phyloP scores from a whole-genome alignment of 305 asterid species.

The Salvia sclarea region DNA sequence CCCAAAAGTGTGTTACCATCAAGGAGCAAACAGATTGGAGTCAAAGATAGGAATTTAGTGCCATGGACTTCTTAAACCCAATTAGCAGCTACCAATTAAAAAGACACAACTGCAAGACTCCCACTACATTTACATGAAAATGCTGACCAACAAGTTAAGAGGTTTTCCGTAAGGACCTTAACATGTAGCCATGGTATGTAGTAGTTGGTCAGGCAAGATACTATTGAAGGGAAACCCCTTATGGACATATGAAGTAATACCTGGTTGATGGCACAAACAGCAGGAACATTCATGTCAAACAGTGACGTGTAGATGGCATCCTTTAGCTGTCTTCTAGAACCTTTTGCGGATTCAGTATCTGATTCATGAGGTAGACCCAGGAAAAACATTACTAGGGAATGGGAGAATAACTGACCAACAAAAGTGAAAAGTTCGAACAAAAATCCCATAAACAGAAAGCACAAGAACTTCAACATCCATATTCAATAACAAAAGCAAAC shows the following conservation, averaged over 20 bases:
- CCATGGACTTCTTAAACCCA: slow-evolving; percentile 4
- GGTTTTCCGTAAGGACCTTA: background rate
- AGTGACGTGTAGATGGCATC: slow-evolving; percentile 77
- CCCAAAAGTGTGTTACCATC: slow-evolving; percentile 5
- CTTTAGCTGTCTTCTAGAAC: slow-evolving; percentile 72
- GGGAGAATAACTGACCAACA: slow-evolving; percentile 8
- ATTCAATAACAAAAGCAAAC: slow-evolving; percentile 14
- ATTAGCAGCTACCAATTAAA: background rate
- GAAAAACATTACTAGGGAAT: slow-evolving; percentile 20
- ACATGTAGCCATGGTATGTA: background rate
- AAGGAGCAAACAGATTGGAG: slow-evolving; percentile 12
- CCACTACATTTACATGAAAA: slow-evolving; percentile 7
- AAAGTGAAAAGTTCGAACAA: slow-evolving; percentile 7
- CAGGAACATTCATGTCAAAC: slow-evolving; percentile 94
- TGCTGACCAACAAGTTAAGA: slow-evolving; percentile 4
- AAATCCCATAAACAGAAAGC: slow-evolving; percentile 20
- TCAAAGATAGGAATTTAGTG: slow-evolving; percentile 1
- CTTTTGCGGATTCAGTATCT: slow-evolving; percentile 83
- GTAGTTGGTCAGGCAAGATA: slow-evolving; percentile 3
- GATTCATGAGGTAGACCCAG: slow-evolving; percentile 30
- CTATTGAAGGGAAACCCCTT: slow-evolving; percentile 14
- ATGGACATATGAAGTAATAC: slow-evolving; percentile 39
- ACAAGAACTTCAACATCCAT: slow-evolving; percentile 1
- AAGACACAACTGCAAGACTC: background rate
- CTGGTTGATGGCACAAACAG: slow-evolving; percentile 96